phyloP scores from a whole-genome alignment of 495 filamentous ascomycete species.

The Penicillium odoratum region DNA sequence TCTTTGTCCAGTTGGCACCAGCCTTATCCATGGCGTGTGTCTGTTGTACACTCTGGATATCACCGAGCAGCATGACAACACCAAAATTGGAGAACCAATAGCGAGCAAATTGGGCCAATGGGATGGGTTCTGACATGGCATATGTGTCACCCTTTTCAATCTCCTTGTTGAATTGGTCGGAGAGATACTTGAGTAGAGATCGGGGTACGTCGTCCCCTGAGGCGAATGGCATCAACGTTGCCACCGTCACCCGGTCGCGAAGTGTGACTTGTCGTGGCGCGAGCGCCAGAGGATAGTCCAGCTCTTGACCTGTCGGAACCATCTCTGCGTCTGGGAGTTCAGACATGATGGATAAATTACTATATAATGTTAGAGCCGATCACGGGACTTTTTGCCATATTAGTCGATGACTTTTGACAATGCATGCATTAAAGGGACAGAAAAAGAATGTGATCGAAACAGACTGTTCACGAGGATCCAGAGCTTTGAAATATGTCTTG shows the following conservation, averaged over 20 bases:
- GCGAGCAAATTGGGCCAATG: conserved; percentile 70
- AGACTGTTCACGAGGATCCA: conserved; percentile 1
- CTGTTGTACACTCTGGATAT: conserved; percentile 66
- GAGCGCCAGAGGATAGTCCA: conserved; percentile 66
- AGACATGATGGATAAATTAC: conserved; percentile 61
- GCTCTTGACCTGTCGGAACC: conserved; percentile 46
- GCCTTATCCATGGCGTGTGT: conserved; percentile 51
- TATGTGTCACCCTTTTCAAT: conserved; percentile 97
- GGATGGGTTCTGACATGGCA: conserved; percentile 81
- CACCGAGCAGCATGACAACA: conserved; percentile 88
- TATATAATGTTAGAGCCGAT: conserved; percentile 29
- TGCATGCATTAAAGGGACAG: neutral
- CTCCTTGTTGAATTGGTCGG: conserved; percentile 85
- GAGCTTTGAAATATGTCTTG: conserved; percentile 6
- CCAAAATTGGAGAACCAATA: conserved; percentile 98
- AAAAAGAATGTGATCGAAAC: neutral
- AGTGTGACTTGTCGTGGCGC: conserved; percentile 82
- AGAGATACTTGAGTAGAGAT: conserved; percentile 76
- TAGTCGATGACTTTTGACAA: conserved; percentile 22
- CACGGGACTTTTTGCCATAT: conserved; percentile 45
- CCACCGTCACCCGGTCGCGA: conserved; percentile 84
- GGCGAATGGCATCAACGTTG: conserved; percentile 86
- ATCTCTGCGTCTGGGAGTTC: conserved; percentile 76
- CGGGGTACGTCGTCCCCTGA: conserved; percentile 71
- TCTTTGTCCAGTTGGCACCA: conserved; percentile 75